Percentiles rank a stretch among this genome's conserved stretches.
phyloP scores from a whole-genome alignment of 805 yeast species.

The Yamadazyma akitaensis region DNA sequence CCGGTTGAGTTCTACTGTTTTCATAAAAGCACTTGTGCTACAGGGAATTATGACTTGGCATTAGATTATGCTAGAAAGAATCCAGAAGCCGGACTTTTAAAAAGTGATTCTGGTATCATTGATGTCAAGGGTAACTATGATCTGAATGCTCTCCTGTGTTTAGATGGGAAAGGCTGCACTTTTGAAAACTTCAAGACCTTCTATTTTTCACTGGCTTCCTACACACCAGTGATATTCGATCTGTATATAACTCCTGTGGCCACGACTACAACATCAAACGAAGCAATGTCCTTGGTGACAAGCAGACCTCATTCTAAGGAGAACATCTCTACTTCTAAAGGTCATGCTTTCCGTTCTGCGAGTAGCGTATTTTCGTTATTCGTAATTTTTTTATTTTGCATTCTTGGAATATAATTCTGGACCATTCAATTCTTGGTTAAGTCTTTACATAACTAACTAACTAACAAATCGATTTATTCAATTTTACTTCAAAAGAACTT shows the following conservation, averaged over 20 bases:
- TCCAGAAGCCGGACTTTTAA: not conserved
- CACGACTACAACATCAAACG: not conserved
- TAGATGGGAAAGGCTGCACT: conserved; percentile 5
- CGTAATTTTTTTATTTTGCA: not conserved
- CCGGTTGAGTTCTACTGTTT: conserved; percentile 8
- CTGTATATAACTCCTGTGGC: not conserved
- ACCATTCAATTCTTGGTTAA: not conserved
- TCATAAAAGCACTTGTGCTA: not conserved
- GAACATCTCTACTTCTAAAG: not conserved
- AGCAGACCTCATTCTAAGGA: not conserved
- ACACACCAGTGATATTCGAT: conserved; percentile 1
- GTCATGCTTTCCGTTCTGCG: not conserved
- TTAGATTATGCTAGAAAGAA: not conserved
- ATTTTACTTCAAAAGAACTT: too few relatives aligned
- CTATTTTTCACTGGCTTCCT: conserved; percentile 1
- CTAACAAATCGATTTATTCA: not conserved
- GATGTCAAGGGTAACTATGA: conserved; percentile 8
- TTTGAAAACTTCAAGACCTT: conserved; percentile 6
- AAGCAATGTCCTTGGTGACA: not conserved
- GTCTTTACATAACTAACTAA: not conserved
- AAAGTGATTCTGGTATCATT: not conserved
- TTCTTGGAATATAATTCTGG: not conserved
- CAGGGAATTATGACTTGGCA: conserved; percentile 3
- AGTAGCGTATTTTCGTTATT: not conserved
- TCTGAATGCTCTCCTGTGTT: conserved; percentile 5